Percentiles rank a stretch among this genome's conserved stretches.
These are phyloP conservation scores for Hyphodiscus hymeniophilus DNA, from an alignment of 495 filamentous ascomycete species.

Conservation along the genomic window DNA sequence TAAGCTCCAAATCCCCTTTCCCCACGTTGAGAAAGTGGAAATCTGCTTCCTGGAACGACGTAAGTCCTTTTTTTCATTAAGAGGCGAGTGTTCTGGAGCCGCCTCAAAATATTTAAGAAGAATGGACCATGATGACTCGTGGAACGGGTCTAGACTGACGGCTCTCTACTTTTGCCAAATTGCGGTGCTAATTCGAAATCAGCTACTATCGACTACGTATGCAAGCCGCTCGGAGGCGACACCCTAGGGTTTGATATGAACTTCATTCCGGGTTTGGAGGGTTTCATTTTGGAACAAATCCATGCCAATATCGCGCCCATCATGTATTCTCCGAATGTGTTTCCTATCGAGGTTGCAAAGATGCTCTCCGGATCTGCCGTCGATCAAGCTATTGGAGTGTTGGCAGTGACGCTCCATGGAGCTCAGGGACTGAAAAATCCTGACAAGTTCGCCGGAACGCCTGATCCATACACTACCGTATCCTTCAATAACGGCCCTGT, in stretches of 20 bases:
- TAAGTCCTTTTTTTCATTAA: no score
- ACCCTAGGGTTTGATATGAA: constrained; percentile 97
- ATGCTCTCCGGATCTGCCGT: constrained; percentile 93
- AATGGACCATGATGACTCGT: no score
- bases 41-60: constrained; percentile 72
- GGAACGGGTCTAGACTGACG: no score
- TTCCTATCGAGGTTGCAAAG: constrained; percentile 97
- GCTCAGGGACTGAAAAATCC: constrained; percentile 89
- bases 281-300: constrained; percentile 92
- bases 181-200: no score
- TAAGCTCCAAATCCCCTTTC: constrained; percentile 92
- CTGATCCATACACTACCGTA: constrained; percentile 86
- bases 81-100: no score
- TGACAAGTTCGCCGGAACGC: constrained; percentile 86
- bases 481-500: constrained; percentile 74
- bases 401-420: constrained; percentile 85
- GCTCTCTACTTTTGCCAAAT: no score
- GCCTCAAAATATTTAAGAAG: no score
- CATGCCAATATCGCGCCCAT: constrained; percentile 88
- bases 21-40: constrained; percentile 87
- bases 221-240: constrained; percentile 95
- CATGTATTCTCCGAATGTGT: constrained; percentile 96
- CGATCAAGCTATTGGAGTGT: constrained; percentile 90
- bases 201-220: constrained; percentile 88
- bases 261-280: constrained; percentile 90